Conservation (phyloP, 805 yeast species). For the Soucietia sequanensis region DNA sequence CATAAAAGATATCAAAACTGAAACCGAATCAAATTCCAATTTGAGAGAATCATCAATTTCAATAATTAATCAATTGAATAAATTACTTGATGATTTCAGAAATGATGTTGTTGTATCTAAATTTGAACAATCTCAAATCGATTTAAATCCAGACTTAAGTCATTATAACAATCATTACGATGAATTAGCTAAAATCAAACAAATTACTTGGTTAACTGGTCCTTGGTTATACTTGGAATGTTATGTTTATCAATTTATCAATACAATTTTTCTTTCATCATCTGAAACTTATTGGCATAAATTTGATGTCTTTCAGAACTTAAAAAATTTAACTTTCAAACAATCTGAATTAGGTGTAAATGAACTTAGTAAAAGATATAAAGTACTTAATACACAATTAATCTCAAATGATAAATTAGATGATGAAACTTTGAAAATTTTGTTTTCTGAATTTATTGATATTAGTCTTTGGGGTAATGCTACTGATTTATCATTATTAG, state of each 20-base stretch:
- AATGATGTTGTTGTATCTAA: conserved; percentile 29
- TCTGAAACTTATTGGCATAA: conserved; percentile 29
- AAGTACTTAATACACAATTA: conserved; percentile 36
- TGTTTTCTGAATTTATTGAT: conserved; percentile 82
- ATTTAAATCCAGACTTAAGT: conserved; percentile 46
- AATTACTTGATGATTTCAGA: conserved; percentile 39
- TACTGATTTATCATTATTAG: conserved; percentile 85
- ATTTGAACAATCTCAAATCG: conserved; percentile 31
- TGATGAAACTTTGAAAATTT: conserved; percentile 41
- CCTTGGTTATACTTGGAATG: conserved; percentile 93
- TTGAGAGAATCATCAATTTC: conserved; percentile 44
- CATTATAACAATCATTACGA: conserved; percentile 60
- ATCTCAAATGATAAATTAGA: conserved; percentile 13
- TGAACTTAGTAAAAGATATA: conserved; percentile 68
- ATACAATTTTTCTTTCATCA: conserved; percentile 35
- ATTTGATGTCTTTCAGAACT: conserved; percentile 71
- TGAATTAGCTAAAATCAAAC: conserved; percentile 15
- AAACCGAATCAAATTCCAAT: conserved; percentile 23
- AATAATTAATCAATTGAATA: conserved; percentile 29
- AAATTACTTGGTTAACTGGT: conserved; percentile 70
- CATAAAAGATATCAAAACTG: conserved; percentile 56
- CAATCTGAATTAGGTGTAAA: conserved; percentile 75
- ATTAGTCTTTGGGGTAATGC: conserved; percentile 98
- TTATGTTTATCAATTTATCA: conserved; percentile 69
- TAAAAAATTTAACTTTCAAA: conserved; percentile 72